These are phyloP conservation scores for Aspergillus tamarii DNA, from an alignment of 2,329 filamentous ascomycete genomes.

Conservation along the genomic window DNA sequence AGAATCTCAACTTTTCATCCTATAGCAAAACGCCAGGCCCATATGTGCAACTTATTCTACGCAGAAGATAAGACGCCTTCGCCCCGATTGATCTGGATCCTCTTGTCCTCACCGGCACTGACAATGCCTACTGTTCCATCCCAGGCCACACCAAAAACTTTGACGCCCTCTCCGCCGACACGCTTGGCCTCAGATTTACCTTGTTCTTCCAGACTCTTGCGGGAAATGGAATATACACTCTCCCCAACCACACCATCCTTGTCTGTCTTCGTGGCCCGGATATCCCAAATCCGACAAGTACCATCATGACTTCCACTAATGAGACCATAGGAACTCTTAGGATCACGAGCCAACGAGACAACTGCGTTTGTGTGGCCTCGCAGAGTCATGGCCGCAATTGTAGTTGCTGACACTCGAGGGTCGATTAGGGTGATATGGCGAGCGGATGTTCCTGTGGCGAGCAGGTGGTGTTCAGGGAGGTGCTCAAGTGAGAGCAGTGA, in stretches of 20 bases:
- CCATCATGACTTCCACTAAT: conserved; percentile 91
- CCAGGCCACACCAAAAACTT: conserved; percentile 90
- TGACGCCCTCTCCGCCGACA: conserved; percentile 77
- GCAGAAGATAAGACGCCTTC: conserved; percentile 49
- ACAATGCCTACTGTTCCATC: conserved; percentile 85
- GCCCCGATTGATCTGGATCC: conserved; percentile 84
- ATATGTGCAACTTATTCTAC: conserved; percentile 33
- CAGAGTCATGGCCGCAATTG: conserved; percentile 85
- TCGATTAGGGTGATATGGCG: conserved; percentile 93
- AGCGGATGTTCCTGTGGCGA: conserved; percentile 78
- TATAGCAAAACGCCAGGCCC: conserved; percentile 32
- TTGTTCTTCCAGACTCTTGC: conserved; percentile 71
- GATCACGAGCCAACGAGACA: conserved; percentile 61
- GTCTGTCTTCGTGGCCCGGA: conserved; percentile 68
- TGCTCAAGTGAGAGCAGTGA: conserved; percentile 79
- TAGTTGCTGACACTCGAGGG: conserved; percentile 74
- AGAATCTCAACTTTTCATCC: conserved; percentile 34
- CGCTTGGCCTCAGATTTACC: conserved; percentile 61
- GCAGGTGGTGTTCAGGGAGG: conserved; percentile 65
- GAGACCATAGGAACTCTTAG: conserved; percentile 76
- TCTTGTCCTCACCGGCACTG: conserved; percentile 89
- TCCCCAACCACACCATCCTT: conserved; percentile 64
- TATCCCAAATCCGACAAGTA: conserved; percentile 91
- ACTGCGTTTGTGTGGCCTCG: conserved; percentile 81
- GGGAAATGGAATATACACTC: conserved; percentile 75